Evolutionary conservation across 331 rosid species (phyloP).

Genomic region (Quercus phellos): DNA sequence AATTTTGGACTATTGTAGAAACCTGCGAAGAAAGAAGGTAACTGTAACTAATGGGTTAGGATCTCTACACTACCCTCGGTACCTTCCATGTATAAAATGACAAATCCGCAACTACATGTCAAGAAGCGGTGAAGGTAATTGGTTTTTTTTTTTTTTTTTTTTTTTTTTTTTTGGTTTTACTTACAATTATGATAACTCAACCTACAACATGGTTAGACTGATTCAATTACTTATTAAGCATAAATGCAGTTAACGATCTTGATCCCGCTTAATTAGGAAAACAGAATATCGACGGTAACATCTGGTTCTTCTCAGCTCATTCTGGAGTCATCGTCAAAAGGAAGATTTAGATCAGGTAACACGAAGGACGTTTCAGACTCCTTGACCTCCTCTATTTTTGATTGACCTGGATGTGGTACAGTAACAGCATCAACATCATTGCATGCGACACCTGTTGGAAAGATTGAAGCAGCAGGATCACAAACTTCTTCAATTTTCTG

Average conservation of each 20-base stretch:
- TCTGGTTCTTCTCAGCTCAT: constrained; percentile 28
- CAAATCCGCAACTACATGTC: constrained; percentile 22
- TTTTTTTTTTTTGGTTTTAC: background rate
- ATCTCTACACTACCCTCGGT: constrained; percentile 42
- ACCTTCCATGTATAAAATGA: constrained; percentile 20
- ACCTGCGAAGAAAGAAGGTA: constrained; percentile 24
- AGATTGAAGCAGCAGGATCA: constrained; percentile 12
- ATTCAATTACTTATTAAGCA: constrained; percentile 23
- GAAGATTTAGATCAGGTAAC: constrained; percentile 84
- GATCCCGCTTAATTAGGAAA: constrained; percentile 18
- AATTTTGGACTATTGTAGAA: constrained; percentile 21
- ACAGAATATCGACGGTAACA: constrained; percentile 13
- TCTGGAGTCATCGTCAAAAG: constrained; percentile 40
- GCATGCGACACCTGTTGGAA: constrained; percentile 7
- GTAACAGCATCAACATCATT: constrained; percentile 10
- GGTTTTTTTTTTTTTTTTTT: background rate
- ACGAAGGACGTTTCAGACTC: constrained; percentile 30
- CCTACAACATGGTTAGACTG: constrained; percentile 38
- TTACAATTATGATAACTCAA: constrained; percentile 38
- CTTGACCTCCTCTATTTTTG: constrained; percentile 35
- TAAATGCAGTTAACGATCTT: constrained; percentile 20
- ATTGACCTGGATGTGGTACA: constrained; percentile 8
- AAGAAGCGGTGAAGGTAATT: constrained; percentile 22
- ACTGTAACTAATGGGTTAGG: constrained; percentile 29
- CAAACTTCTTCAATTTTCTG: constrained; percentile 20